Base-by-base conservation (phyloP, 2,329 filamentous ascomycete species). In the Aspergillus transmontanensis region DNA sequence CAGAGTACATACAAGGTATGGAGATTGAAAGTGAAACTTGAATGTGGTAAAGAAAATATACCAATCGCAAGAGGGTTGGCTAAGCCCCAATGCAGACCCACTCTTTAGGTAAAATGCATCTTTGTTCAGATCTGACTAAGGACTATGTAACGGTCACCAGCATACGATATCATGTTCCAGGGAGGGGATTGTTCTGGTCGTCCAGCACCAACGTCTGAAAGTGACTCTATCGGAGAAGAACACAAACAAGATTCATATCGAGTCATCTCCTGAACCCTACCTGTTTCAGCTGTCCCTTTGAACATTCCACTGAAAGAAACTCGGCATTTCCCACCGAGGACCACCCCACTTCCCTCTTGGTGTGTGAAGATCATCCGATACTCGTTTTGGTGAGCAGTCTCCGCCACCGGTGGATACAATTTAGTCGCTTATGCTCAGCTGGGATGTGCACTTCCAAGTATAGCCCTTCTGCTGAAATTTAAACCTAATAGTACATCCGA, bases 1-100 rank as follows among this genome's bases (percentile, higher is more conserved):
- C 14, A 11, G 30, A 34, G 21, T 23, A 19, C 41, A 45, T 59
- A 50, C 45, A n/a, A 48, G 36, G 45, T 71, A 68, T n/a, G 39
- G 39, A 69, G 66, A 59, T 69, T 65, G 69, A 69, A 54, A 57
- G n/a, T 21, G 36, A 39, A 30, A 32, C n/a, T 30, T 36, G 51
- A 26, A 16, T 54, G 57, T 26, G 36, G 54, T 53, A 36, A 60
- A 43, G 54, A 30, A 30, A 32, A 34, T 30, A 71, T 72, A 66
- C 71, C 70, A 73, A 71, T 69, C 68, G 66, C 66, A 72, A 68
- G 64, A 66, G 58, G 23, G 41, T 55, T 62, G 60, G 69, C 73
- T 75, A 73, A 75, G 73, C 73, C 73, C 73, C 73, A 59, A 63
- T 65, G 63, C 66, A 66, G 71, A 72, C 73, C 72, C 70, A 71